Conservation (phyloP, 2,329 filamentous ascomycete genomes). For the Cladosporium sp. region DNA sequence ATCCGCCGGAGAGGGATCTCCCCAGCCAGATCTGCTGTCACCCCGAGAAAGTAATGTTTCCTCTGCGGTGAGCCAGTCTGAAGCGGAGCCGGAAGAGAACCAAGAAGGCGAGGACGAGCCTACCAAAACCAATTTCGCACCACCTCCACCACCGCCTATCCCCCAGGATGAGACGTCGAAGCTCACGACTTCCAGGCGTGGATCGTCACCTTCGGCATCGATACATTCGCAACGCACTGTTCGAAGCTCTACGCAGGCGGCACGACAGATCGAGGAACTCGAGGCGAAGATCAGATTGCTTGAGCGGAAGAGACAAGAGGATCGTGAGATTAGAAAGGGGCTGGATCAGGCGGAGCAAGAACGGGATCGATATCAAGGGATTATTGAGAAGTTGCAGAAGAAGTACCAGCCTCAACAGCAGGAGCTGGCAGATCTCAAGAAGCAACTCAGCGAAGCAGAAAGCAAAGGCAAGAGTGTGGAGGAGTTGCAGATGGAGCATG, state of each 20-base stretch:
- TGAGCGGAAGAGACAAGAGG: conserved; percentile 81
- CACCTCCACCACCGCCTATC: conserved; percentile 25
- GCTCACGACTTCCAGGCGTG: conserved; percentile 24
- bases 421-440: conserved; percentile 72
- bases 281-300: conserved; percentile 83
- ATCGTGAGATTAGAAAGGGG: conserved; percentile 77
- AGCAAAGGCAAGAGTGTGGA: conserved; percentile 65
- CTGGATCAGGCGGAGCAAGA: conserved; percentile 74
- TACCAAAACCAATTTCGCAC: conserved; percentile 26
- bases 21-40: conserved; percentile 14
- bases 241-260: conserved; percentile 48
- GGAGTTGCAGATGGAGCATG: conserved; percentile 74
- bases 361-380: conserved; percentile 71
- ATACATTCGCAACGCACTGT: conserved; percentile 29
- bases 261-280: conserved; percentile 75
- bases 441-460: conserved; percentile 73
- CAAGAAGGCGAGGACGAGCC: conserved; percentile 23
- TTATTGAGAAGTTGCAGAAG: conserved; percentile 85
- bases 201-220: conserved; percentile 30
- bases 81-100: conserved; percentile 16
- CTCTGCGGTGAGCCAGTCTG: conserved; percentile 19
- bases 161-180: conserved; percentile 20
- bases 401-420: conserved; percentile 84
- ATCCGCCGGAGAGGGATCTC: conserved; percentile 16
- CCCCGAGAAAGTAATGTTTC: conserved; percentile 20